These are phyloP conservation scores for Berberis thunbergii DNA, from an alignment of 164 flowering plant species.

Conservation along the genomic window DNA sequence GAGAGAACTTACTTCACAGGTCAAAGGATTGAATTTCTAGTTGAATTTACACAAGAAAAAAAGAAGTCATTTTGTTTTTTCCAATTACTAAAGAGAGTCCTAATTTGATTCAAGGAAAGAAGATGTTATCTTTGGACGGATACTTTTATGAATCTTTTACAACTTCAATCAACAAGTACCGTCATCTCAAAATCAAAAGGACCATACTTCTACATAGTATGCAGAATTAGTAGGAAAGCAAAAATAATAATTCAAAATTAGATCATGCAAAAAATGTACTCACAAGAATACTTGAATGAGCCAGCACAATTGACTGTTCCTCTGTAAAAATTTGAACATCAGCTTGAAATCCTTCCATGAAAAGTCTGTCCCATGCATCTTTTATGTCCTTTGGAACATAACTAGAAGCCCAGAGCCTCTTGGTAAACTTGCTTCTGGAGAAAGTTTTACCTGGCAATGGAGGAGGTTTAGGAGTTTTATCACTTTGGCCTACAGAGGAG, in stretches of 20 bases:
- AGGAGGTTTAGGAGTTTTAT: conserved; percentile 49
- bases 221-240: too few relatives aligned
- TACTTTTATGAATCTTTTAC: too few relatives aligned
- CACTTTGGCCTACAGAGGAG: conserved; percentile 18
- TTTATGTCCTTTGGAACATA: conserved; percentile 51
- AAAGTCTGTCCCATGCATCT: conserved; percentile 57
- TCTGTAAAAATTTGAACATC: conserved; percentile 50
- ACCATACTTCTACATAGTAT: too few relatives aligned
- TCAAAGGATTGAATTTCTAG: too few relatives aligned
- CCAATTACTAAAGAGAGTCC: too few relatives aligned
- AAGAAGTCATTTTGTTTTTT: too few relatives aligned
- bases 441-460: conserved; percentile 28
- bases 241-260: not conserved
- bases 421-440: not conserved
- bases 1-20: too few relatives aligned
- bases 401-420: conserved; percentile 12
- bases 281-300: conserved; percentile 64
- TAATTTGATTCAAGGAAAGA: too few relatives aligned
- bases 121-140: too few relatives aligned
- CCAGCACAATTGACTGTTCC: conserved; percentile 30
- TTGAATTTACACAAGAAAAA: too few relatives aligned
- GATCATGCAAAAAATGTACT: conserved; percentile 11
- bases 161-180: too few relatives aligned
- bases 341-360: conserved; percentile 51
- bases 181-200: too few relatives aligned